Evolutionary conservation across 2,329 filamentous ascomycete species (phyloP).

Genomic region (Cordyceps sp.): DNA sequence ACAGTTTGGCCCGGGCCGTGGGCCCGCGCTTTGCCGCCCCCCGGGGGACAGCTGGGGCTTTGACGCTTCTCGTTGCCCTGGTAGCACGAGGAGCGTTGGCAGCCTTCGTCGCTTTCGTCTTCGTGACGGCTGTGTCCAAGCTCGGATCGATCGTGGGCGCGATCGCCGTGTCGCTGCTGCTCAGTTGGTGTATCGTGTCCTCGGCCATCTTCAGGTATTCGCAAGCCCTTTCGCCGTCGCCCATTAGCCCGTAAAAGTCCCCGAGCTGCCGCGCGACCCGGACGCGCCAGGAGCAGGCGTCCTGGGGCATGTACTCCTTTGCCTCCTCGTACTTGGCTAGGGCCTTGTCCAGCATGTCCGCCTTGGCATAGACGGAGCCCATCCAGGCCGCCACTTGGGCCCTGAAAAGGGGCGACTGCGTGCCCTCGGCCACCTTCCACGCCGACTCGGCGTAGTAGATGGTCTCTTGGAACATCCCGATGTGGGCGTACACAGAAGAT

Average conservation of each 20-base stretch:
- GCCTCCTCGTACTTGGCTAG: slow-evolving; percentile 36
- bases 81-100: too few relatives aligned
- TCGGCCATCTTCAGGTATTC: slow-evolving; percentile 32
- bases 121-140: neutral
- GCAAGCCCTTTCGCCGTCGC: slow-evolving; percentile 24
- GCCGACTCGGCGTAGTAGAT: slow-evolving; percentile 79
- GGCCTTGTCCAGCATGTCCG: slow-evolving; percentile 42
- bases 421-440: slow-evolving; percentile 55
- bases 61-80: slow-evolving; percentile 7
- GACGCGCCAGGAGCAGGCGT: slow-evolving; percentile 18
- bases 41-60: slow-evolving; percentile 2
- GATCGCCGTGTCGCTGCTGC: slow-evolving; percentile 6
- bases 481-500: slow-evolving; percentile 62
- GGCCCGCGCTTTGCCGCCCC: slow-evolving; percentile 4
- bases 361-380: slow-evolving; percentile 36
- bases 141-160: neutral
- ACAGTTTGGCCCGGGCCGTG: slow-evolving; percentile 7
- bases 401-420: slow-evolving; percentile 42
- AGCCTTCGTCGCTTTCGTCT: slow-evolving; percentile 7
- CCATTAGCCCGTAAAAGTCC: slow-evolving; percentile 34
- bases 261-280: slow-evolving; percentile 37
- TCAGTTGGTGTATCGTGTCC: slow-evolving; percentile 22
- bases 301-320: slow-evolving; percentile 29
- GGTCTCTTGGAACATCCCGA: slow-evolving; percentile 78
- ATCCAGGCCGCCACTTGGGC: slow-evolving; percentile 38